Percentiles rank a stretch among this genome's conserved stretches.
phyloP scores from a whole-genome alignment of 495 filamentous ascomycete species.

The Penicillium diatomitis region DNA sequence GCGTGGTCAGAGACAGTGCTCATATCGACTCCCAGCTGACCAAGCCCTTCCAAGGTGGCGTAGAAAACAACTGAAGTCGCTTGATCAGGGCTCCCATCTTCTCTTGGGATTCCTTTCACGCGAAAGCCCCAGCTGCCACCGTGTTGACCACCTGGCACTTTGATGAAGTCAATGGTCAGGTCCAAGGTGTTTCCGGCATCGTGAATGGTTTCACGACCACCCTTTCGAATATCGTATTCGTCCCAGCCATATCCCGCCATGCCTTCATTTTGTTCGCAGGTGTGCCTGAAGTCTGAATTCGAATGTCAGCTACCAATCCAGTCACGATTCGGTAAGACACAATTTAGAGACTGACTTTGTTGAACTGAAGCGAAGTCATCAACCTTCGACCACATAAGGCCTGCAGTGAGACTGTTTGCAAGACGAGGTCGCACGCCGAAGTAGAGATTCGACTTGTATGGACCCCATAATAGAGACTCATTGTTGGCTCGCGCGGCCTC shows the following conservation, averaged over 20 bases:
- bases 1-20: constrained; percentile 33
- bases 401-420: constrained; percentile 73
- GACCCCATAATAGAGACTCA: constrained; percentile 88
- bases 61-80: constrained; percentile 77
- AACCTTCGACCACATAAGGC: constrained; percentile 83
- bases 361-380: constrained; percentile 73
- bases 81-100: constrained; percentile 53
- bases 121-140: constrained; percentile 89
- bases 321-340: not conserved
- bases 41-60: constrained; percentile 67
- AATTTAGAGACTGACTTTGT: constrained; percentile 53
- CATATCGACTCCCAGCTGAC: constrained; percentile 50
- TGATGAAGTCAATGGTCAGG: constrained; percentile 86
- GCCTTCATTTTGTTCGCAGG: constrained; percentile 89
- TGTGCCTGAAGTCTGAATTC: constrained; percentile 71
- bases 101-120: constrained; percentile 71
- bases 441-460: constrained; percentile 91
- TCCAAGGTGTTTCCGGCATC: constrained; percentile 82
- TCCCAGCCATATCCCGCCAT: constrained; percentile 98
- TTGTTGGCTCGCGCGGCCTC: constrained; percentile 54
- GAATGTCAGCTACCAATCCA: not conserved
- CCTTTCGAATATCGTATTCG: constrained; percentile 78
- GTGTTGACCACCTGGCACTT: constrained; percentile 78
- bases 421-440: constrained; percentile 87
- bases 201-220: constrained; percentile 81